These are phyloP conservation scores for Erodium moschatum DNA, from an alignment of 441 rosid species.

Conservation along the genomic window DNA sequence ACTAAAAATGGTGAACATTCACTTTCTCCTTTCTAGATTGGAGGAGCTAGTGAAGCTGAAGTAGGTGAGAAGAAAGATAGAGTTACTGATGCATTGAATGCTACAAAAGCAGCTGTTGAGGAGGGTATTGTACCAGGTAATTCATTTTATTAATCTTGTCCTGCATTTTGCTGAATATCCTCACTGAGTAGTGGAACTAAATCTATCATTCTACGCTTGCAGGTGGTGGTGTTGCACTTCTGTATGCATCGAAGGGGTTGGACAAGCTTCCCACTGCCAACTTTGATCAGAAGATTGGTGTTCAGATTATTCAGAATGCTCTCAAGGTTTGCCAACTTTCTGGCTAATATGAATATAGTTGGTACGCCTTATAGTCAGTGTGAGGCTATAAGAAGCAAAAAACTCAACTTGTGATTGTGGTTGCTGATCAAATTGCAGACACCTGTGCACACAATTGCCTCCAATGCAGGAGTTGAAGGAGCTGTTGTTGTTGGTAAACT, in stretches of 20 bases:
- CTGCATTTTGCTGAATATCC: not conserved
- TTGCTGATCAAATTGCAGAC: conserved; percentile 11
- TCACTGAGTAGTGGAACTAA: not conserved
- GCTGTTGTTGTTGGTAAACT: conserved; percentile 86
- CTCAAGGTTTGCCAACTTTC: not conserved
- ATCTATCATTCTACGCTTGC: not conserved
- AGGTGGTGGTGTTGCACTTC: conserved; percentile 92
- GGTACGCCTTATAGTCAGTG: too few relatives aligned
- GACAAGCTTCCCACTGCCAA: conserved; percentile 56
- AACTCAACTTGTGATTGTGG: not conserved
- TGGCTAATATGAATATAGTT: too few relatives aligned
- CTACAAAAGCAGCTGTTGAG: conserved; percentile 87
- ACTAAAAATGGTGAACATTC: not conserved
- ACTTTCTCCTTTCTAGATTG: conserved; percentile 46
- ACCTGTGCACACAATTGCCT: conserved; percentile 68
- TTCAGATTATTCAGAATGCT: conserved; percentile 47
- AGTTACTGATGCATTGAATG: too few relatives aligned
- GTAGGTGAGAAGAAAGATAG: too few relatives aligned
- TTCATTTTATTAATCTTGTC: not conserved
- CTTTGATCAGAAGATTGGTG: conserved; percentile 75
- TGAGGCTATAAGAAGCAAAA: too few relatives aligned
- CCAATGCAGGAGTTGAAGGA: conserved; percentile 81
- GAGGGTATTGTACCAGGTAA: conserved; percentile 91
- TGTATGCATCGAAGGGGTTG: conserved; percentile 60
- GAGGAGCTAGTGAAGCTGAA: conserved; percentile 60